Base-by-base conservation (phyloP, 176 grass and related monocot genomes). In the Eleusine coracana region DNA sequence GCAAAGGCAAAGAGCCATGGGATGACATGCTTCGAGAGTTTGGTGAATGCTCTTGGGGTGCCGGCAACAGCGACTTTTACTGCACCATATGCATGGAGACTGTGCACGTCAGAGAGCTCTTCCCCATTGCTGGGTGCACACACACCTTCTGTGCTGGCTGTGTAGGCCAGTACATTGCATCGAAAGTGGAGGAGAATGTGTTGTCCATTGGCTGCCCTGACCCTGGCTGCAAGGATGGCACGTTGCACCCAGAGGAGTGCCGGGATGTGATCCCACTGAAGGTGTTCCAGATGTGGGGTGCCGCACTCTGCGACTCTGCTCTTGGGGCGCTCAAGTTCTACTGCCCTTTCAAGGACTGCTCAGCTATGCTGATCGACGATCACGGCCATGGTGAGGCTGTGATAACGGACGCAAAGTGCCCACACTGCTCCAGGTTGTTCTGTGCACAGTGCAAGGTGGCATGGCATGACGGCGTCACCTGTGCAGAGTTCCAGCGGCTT, bases 301-400 rank as follows among this genome's bases (percentile, higher is more conserved):
- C 58, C 37, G 78, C 78, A 21, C 83, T 92, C 21, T 87, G 88
- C 63, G 88, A 96, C 68, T 75, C 77, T n/a, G 80, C 79, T 27
- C 54, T 92, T 2, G 80, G 76, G 29, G 21, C 50, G 48, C 48
- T 69, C 23, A 90, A 83, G 81, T 81, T 92, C 84, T 96, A 96
- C 87, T 90, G 93, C 66, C 93, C 90, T 9, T 92, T 87, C 67
- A 92, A 54, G 48, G 93, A 95, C 23, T 92, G 93, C 75, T 92
- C 88, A 0, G 82, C 70, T 12, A 40, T 90, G 48, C 80, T 95
- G 39, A 49, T 92, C 17, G 41, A 86, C n/a, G 92, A 87, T 23
- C 79, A 42, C 5, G 52, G 27, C 13, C 70, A 71, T 1, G 80
- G 54, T 40, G 79, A 81, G 39, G 80, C n/a, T 2, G 49, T 29